Evolutionary conservation across 2,329 filamentous ascomycete genomes (phyloP).

Genomic region (Ophiostoma sp.): DNA sequence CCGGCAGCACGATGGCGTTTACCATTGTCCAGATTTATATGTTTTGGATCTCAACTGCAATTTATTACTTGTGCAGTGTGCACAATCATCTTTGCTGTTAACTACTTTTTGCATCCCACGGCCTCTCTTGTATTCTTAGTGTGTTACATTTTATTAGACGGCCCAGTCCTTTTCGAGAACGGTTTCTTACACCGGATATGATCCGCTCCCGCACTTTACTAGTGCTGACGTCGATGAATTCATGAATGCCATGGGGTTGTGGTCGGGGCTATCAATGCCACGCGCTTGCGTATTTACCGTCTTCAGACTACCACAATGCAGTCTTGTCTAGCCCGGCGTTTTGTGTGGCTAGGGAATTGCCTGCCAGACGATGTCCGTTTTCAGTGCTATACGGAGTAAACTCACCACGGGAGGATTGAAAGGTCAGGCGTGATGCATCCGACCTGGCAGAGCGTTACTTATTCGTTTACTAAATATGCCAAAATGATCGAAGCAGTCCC

Average conservation of each 20-base stretch:
- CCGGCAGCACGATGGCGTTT: background rate
- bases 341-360: background rate
- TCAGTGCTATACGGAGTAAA: background rate
- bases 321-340: background rate
- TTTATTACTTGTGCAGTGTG: background rate
- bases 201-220: background rate
- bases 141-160: background rate
- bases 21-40: background rate
- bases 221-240: background rate
- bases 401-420: background rate
- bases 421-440: background rate
- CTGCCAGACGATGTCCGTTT: background rate
- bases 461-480: too few relatives aligned
- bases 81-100: background rate
- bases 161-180: background rate
- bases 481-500: too few relatives aligned
- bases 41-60: conserved; percentile 5
- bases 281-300: background rate
- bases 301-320: background rate
- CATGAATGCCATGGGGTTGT: background rate
- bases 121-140: background rate
- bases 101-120: background rate
- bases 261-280: background rate
- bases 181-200: background rate
- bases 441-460: background rate